Base-by-base conservation (phyloP, 768 basidiomycete genomes). In the Pisolithus albus region DNA sequence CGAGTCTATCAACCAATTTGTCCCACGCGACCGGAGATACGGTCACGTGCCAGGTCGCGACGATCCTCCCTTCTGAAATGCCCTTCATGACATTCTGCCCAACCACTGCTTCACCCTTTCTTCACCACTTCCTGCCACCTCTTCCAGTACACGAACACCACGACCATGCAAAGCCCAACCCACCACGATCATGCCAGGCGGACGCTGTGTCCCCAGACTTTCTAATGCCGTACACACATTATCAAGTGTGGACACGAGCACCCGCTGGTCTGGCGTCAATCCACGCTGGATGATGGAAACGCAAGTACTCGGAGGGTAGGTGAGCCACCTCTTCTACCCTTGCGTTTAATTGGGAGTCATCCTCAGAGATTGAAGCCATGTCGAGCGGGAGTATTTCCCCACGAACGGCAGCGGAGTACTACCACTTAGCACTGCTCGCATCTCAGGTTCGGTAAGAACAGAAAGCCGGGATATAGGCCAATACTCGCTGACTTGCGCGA, bases 401-500 rank as follows among this genome's bases (percentile, higher is more conserved):
- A 53, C 24, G 18, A n/a, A n/a, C n/a, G n/a, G n/a, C n/a, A n/a
- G 21, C 21, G 21, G 37, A 7, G 54, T 58, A 13, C 63, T 56
- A 1, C 75, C 78, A 38, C 74, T 72, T 21, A 92, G 65, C 6
- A 88, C 66, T 16, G 74, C 71, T 10, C 74, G 66, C 82, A 94
- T 88, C 5, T 92, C 88, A 18, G 61, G 62, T 37, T 78, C 74
- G 16, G 80, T 73, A 77, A 96, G 78, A 9, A 70, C 65, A 0
- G 90, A 85, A 8, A 97, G 77, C 39, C 80, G 81, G 10, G 85
- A 77, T 44, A 93, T 74, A 0, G 92, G 86, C 90, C 92, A 97
- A 65, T 96, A 97, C 65, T 97, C 94, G 75, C 92, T 94, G 59
- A 98, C 80, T 64, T 97, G 95, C 0, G 92, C 84, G 3, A 96